phyloP scores from a whole-genome alignment of 352 stramenopile species.

The Phytophthora ohioensis region DNA sequence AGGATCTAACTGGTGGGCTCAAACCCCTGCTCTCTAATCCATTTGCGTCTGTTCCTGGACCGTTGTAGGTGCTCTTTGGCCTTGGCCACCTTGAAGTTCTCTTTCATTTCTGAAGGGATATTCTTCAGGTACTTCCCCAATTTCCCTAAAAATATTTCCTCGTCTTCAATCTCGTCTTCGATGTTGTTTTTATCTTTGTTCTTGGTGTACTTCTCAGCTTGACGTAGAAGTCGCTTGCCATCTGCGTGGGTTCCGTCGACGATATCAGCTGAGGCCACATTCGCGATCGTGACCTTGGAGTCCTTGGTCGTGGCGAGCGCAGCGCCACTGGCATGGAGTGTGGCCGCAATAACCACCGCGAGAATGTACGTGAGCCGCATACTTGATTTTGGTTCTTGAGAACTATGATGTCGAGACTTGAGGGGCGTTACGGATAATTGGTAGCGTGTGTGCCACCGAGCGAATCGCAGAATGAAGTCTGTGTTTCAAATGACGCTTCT shows the following conservation, averaged over 20 bases:
- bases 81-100: not conserved
- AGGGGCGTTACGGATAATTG: not conserved
- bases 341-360: not conserved
- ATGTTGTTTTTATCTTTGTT: not conserved
- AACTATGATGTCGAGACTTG: not conserved
- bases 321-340: conserved; percentile 4
- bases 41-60: not conserved
- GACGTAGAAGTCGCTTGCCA: not conserved
- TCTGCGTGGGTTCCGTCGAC: not conserved
- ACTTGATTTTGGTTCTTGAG: not conserved
- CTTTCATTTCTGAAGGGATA: not conserved
- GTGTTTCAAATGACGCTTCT: no score
- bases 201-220: not conserved
- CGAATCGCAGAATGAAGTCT: not conserved
- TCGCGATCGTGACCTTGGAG: not conserved
- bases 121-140: not conserved
- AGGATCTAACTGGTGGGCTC: not conserved
- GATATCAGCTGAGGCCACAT: not conserved
- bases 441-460: not conserved
- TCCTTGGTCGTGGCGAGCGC: not conserved
- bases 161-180: not conserved
- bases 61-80: not conserved
- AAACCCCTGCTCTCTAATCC: not conserved
- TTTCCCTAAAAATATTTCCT: not conserved
- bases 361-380: conserved; percentile 1